Evolutionary conservation across 2,329 filamentous ascomycete genomes (phyloP), one percentile per base, ranked within the genome.

Genomic region (Pseudopithomyces chartarum): DNA sequence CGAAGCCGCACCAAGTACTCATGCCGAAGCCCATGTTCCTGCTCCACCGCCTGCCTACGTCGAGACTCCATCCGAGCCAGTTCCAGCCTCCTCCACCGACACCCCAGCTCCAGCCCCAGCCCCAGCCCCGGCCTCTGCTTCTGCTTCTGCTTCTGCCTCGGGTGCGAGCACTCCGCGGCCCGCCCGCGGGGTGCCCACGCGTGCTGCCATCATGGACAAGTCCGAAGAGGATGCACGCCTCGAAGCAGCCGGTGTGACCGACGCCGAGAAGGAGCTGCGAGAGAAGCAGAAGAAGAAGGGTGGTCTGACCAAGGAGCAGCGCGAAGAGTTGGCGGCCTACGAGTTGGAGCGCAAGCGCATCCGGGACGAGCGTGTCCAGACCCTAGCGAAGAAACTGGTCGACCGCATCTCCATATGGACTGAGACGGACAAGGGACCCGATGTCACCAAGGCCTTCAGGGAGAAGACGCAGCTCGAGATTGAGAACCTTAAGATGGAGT

Each of bases 401-500:
- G 92, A 97, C 75, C 90, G 93, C 56, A 86, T 98, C 71, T 93
- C 89, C 63, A 87, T 98, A 40, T 98, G 93, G 94, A 97, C 95
- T 6, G 95, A 99, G 81, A 97, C 94, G 3, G 95, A 98, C 79
- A 96, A 95, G 80, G 86, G 89, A 44, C 60, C 78, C 13, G 92
- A 96, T 66, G 91, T 97, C 57, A 98, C 94, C 33, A 81, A 80
- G 56, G 91, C 95, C 0, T 99, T 98, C 81, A 89, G 93, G 75
- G 91, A 94, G 74, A 97, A 99, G 85, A 97, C 91, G 65, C 86
- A 89, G 39, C 87, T 98, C 39, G 95, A 99, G 79, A 91, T 96
- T 23, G 95, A 99, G 81, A 96, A 98, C 73, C 82, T 99, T 67
- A 99, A 98, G 84, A 99, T 99, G 92, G 95, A 99, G 79, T 96